Conservation (phyloP, 202 grass and related monocot species). For the Alloteropsis angusta region DNA sequence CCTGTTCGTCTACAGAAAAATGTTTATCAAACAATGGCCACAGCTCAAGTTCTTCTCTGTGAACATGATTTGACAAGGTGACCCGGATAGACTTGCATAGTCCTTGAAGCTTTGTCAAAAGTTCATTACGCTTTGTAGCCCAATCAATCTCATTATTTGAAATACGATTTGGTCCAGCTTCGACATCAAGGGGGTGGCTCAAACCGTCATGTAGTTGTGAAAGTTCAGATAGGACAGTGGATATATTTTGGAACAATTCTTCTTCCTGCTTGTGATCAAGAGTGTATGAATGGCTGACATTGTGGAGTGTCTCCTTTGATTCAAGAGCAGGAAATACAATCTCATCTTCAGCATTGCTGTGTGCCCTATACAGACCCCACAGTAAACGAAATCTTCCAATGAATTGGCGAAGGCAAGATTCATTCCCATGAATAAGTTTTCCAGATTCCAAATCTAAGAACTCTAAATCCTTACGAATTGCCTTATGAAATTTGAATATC, state of each 20-base stretch:
- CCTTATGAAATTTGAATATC: slow-evolving; percentile 99
- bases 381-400: slow-evolving; percentile 82
- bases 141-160: slow-evolving; percentile 31
- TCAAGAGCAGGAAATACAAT: slow-evolving; percentile 96
- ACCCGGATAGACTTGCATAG: slow-evolving; percentile 90
- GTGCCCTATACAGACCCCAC: slow-evolving; percentile 91
- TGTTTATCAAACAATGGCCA: slow-evolving; percentile 95
- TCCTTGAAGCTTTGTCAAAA: slow-evolving; percentile 80
- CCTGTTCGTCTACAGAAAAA: slow-evolving; percentile 87
- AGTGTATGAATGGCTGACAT: slow-evolving; percentile 91
- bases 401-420: slow-evolving; percentile 58
- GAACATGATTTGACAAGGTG: slow-evolving; percentile 89
- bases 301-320: slow-evolving; percentile 84
- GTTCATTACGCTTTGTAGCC: slow-evolving; percentile 59
- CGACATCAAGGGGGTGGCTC: background rate
- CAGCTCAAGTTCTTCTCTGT: slow-evolving; percentile 84
- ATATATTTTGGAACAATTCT: slow-evolving; percentile 78
- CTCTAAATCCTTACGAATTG: slow-evolving; percentile 89
- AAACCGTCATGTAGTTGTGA: slow-evolving; percentile 42
- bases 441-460: slow-evolving; percentile 78
- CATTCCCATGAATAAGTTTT: slow-evolving; percentile 67
- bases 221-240: slow-evolving; percentile 55
- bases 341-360: slow-evolving; percentile 97
- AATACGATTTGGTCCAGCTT: slow-evolving; percentile 4
- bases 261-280: slow-evolving; percentile 98